A percentile compares a stretch with the other conserved stretches of the same genome.
These are phyloP conservation scores for Trametes sp. DNA, from an alignment of 1,284 basidiomycete genomes.

Conservation along the genomic window DNA sequence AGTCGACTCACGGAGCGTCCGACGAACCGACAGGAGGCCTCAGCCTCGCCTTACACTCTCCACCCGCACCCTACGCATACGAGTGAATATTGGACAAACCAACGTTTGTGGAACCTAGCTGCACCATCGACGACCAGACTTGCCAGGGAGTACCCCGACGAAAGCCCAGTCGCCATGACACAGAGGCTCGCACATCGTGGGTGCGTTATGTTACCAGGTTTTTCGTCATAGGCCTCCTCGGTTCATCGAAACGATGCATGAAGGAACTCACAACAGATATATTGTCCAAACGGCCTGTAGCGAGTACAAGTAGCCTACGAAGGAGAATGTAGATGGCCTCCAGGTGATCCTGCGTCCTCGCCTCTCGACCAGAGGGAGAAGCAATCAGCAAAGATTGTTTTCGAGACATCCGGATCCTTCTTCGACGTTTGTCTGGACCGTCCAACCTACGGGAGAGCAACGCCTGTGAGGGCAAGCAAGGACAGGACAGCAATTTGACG, in stretches of 20 bases:
- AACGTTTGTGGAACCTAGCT: constrained; percentile 15
- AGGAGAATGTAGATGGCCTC: constrained; percentile 67
- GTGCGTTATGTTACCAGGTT: constrained; percentile 88
- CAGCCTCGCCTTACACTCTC: constrained; percentile 88
- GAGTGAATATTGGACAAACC: constrained; percentile 16
- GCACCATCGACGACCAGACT: constrained; percentile 3
- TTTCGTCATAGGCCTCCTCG: constrained; percentile 66
- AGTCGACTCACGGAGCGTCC: background rate
- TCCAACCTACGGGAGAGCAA: constrained; percentile 59
- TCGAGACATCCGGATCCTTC: constrained; percentile 68
- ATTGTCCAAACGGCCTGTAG: constrained; percentile 2
- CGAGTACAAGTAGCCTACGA: constrained; percentile 19
- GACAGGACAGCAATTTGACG: constrained; percentile 84
- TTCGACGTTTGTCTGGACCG: constrained; percentile 91
- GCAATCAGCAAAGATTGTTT: constrained; percentile 91
- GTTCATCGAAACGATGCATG: constrained; percentile 21
- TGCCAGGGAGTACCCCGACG: too few species aligned
- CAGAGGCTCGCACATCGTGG: constrained; percentile 48
- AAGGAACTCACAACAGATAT: constrained; percentile 43
- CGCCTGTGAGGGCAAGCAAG: constrained; percentile 51
- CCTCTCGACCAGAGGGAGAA: constrained; percentile 87
- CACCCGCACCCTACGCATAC: constrained; percentile 66
- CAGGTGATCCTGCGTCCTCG: constrained; percentile 90
- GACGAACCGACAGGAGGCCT: constrained; percentile 48
- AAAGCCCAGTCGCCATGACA: constrained; percentile 12